These are phyloP conservation scores for Nicotiana attenuata DNA, from an alignment of 257 asterid species.

Conservation along the genomic window DNA sequence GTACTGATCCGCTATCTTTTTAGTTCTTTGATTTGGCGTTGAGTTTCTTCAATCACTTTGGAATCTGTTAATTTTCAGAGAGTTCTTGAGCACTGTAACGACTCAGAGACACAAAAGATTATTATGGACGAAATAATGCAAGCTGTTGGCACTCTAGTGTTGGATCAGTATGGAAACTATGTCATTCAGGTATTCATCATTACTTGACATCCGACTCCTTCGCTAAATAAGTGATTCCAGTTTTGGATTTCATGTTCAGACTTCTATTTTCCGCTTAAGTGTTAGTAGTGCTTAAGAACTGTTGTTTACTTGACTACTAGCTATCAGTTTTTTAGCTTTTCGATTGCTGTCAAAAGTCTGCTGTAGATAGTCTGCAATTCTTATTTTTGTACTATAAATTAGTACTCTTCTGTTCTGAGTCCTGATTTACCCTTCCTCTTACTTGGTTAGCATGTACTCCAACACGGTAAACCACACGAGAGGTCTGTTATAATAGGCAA, in stretches of 20 bases:
- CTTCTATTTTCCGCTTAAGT: neutral
- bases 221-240: neutral
- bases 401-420: neutral
- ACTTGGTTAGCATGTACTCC: constrained; percentile 63
- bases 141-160: constrained; percentile 63
- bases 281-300: neutral
- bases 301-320: neutral
- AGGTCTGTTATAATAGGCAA: constrained; percentile 57
- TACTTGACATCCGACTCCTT: neutral
- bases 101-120: constrained; percentile 48
- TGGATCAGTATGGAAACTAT: constrained; percentile 84
- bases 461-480: constrained; percentile 72
- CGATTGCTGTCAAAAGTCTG: neutral
- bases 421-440: constrained; percentile 1
- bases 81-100: constrained; percentile 68
- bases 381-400: neutral
- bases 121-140: constrained; percentile 78
- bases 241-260: neutral
- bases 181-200: constrained; percentile 68
- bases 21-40: constrained; percentile 10
- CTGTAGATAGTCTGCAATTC: neutral
- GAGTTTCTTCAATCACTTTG: neutral
- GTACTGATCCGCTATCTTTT: constrained; percentile 22
- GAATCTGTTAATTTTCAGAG: constrained; percentile 39
- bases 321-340: neutral